A percentile compares a stretch with the other conserved stretches of the same genome.
Evolutionary conservation across 108 stramenopile genomes (phyloP).

Genomic region (Asterionellopsis glacialis): DNA sequence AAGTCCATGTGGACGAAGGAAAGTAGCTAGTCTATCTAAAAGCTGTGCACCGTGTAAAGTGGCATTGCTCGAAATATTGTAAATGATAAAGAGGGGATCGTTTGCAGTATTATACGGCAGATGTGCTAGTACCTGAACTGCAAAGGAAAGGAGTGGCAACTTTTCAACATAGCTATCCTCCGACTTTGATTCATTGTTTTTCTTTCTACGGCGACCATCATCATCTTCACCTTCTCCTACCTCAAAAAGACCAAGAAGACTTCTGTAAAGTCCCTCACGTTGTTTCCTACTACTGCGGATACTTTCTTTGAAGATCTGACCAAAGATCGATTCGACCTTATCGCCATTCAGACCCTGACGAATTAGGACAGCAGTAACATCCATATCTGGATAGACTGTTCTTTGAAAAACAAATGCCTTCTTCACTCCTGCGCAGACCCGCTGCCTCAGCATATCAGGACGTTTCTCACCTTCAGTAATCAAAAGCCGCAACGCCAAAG

Average conservation of each 20-base stretch:
- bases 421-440: slow-evolving; percentile 75
- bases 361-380: slow-evolving; percentile 58
- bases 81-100: slow-evolving; percentile 75
- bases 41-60: slow-evolving; percentile 59
- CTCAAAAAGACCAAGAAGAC: slow-evolving; percentile 39
- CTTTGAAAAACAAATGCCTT: slow-evolving; percentile 71
- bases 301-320: slow-evolving; percentile 68
- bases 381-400: slow-evolving; percentile 40
- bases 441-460: slow-evolving; percentile 79
- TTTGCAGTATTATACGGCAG: slow-evolving; percentile 65
- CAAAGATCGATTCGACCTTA: slow-evolving; percentile 75
- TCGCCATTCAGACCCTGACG: slow-evolving; percentile 25
- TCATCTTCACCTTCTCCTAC: slow-evolving; percentile 10
- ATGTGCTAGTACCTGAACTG: slow-evolving; percentile 75
- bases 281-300: slow-evolving; percentile 63
- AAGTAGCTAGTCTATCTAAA: slow-evolving; percentile 48
- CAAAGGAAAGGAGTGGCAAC: slow-evolving; percentile 62
- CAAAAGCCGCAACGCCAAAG: slow-evolving; percentile 61
- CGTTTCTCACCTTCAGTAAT: slow-evolving; percentile 80
- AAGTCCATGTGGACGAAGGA: slow-evolving; percentile 47
- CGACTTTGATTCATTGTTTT: slow-evolving; percentile 1
- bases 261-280: slow-evolving; percentile 62
- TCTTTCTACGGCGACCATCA: not conserved
- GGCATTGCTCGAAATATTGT: slow-evolving; percentile 50
- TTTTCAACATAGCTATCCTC: slow-evolving; percentile 22